A percentile compares a stretch with the other conserved stretches of the same genome.
These are phyloP conservation scores for Talaromyces pinophilus DNA, from an alignment of 2,329 filamentous ascomycete species.

Conservation along the genomic window DNA sequence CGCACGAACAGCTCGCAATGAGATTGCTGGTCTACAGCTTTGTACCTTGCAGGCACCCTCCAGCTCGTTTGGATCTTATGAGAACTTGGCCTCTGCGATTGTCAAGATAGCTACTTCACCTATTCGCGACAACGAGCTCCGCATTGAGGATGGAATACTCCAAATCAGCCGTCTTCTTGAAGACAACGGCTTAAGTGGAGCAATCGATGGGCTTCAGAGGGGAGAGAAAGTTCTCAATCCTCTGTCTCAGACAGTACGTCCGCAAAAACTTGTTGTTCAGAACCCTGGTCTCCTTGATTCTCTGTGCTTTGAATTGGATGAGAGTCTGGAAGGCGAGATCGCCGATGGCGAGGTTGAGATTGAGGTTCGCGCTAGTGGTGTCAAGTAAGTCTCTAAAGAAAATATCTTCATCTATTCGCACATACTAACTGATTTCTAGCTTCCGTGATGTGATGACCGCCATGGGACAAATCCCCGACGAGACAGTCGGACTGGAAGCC, in stretches of 20 bases:
- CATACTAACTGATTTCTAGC: not conserved
- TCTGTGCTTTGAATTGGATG: slow-evolving; percentile 13
- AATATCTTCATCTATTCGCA: not conserved
- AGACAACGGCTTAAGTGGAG: not conserved
- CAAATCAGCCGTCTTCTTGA: not conserved
- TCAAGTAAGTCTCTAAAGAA: not conserved
- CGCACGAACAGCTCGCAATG: slow-evolving; percentile 14
- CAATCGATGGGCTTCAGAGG: not conserved
- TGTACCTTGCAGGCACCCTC: slow-evolving; percentile 32
- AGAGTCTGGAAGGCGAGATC: not conserved
- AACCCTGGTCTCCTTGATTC: slow-evolving; percentile 13
- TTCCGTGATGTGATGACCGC: not conserved
- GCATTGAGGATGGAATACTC: not conserved
- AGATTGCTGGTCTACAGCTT: slow-evolving; percentile 8
- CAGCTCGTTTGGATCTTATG: not conserved
- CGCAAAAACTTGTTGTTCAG: not conserved
- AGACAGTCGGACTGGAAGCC: not conserved
- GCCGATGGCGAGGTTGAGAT: not conserved
- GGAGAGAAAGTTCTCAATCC: not conserved
- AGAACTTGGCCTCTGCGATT: not conserved
- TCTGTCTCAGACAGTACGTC: not conserved
- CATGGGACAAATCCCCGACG: not conserved
- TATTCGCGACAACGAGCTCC: not conserved
- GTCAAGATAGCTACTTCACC: not conserved
- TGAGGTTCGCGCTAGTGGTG: slow-evolving; percentile 5